Percentiles rank a stretch among this genome's conserved stretches.
These are phyloP conservation scores for Colletotrichum sp. DNA, from an alignment of 2,329 filamentous ascomycete species.

Conservation along the genomic window DNA sequence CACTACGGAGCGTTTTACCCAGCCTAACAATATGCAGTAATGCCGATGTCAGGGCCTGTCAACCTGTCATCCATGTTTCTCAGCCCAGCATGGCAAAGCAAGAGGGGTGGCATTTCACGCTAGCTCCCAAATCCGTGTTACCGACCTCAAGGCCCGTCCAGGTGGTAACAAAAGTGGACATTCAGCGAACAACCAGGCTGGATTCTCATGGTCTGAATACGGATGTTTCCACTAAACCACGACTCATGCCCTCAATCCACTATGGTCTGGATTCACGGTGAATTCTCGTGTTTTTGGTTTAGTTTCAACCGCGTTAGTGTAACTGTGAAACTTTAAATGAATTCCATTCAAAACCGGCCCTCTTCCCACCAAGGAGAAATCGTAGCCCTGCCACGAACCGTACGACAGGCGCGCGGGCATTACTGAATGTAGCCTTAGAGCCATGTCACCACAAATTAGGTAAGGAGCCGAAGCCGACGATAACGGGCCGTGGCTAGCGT, in stretches of 20 bases:
- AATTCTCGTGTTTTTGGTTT: background rate
- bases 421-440: background rate
- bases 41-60: background rate
- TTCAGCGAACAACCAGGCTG: background rate
- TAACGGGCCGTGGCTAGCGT: background rate
- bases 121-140: background rate
- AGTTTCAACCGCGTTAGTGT: background rate
- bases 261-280: background rate
- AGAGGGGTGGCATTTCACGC: background rate
- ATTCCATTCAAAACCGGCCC: background rate
- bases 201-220: background rate
- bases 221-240: background rate
- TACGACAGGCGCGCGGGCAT: background rate
- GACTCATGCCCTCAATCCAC: slow-evolving; percentile 4
- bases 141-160: background rate
- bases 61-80: background rate
- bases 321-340: background rate
- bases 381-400: background rate
- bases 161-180: background rate
- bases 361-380: slow-evolving; percentile 4
- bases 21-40: background rate
- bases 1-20: background rate
- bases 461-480: background rate
- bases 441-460: slow-evolving; percentile 1
- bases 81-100: background rate